Conservation (phyloP, 2,329 filamentous ascomycete genomes). For the Tolypocladium inflatum region DNA sequence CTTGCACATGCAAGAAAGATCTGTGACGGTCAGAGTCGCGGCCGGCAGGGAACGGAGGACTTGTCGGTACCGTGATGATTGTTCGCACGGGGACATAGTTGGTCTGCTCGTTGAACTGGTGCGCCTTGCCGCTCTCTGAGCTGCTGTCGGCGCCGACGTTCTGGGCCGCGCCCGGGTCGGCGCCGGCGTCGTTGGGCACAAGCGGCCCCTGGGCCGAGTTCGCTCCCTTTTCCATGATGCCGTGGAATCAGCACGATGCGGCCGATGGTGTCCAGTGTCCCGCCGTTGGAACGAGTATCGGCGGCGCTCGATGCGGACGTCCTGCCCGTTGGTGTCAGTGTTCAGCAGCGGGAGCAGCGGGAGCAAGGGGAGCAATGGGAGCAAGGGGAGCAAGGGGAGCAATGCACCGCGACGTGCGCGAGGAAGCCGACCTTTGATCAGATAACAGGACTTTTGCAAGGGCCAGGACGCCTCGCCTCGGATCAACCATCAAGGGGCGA, state of each 20-base stretch:
- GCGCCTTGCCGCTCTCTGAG: conserved; percentile 10
- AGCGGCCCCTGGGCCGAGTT: background rate
- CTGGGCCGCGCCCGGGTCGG: conserved; percentile 3
- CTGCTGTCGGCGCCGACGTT: conserved; percentile 4
- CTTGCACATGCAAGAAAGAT: conserved; percentile 48
- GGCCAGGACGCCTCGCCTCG: background rate
- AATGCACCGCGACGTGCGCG: background rate
- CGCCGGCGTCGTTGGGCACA: background rate
- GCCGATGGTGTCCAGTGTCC: background rate
- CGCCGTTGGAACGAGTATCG: background rate
- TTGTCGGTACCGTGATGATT: conserved; percentile 38
- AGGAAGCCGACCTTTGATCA: background rate
- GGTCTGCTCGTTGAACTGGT: conserved; percentile 44
- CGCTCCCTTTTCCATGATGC: background rate
- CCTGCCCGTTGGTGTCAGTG: background rate
- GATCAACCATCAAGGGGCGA: background rate
- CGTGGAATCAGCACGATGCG: background rate
- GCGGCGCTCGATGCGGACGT: background rate
- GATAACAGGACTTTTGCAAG: background rate
- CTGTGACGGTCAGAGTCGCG: conserved; percentile 19
- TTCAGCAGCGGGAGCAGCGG: background rate
- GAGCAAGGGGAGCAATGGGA: background rate
- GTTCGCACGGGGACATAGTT: conserved; percentile 41
- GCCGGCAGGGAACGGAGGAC: background rate
- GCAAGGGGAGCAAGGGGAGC: background rate